Conservation (phyloP, 345 rosid species). For the Acer negundo region DNA sequence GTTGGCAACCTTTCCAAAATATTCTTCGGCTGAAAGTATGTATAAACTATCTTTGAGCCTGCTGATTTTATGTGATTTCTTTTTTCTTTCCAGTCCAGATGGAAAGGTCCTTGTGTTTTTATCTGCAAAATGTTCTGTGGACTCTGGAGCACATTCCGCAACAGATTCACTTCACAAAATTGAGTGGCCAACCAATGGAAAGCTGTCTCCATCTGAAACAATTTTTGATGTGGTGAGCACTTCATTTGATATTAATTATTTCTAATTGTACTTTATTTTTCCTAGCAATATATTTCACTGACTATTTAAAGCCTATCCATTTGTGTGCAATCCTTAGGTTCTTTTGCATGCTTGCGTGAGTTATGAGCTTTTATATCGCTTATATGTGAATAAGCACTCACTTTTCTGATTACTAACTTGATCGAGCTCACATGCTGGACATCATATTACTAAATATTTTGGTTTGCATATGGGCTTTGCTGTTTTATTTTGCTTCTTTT, state of each 20-base stretch:
- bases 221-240: conserved; percentile 71
- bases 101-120: conserved; percentile 76
- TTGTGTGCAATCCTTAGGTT: background rate
- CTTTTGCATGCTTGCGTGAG: background rate
- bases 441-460: too few relatives aligned
- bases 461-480: too few relatives aligned
- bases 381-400: background rate
- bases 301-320: too few relatives aligned
- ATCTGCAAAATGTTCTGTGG: conserved; percentile 75
- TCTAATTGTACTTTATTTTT: background rate
- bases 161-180: conserved; percentile 81
- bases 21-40: background rate
- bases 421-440: too few relatives aligned
- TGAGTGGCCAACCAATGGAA: conserved; percentile 68
- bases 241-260: background rate
- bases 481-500: too few relatives aligned
- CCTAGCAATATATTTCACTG: background rate
- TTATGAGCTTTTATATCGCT: conserved; percentile 1
- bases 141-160: conserved; percentile 70
- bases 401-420: background rate
- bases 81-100: conserved; percentile 64
- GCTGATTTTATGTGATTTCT: conserved; percentile 23
- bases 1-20: background rate
- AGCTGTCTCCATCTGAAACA: conserved; percentile 39
- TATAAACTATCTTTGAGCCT: conserved; percentile 2